Evolutionary conservation across 2,329 filamentous ascomycete genomes (phyloP).

Genomic region (Claviceps sp.): DNA sequence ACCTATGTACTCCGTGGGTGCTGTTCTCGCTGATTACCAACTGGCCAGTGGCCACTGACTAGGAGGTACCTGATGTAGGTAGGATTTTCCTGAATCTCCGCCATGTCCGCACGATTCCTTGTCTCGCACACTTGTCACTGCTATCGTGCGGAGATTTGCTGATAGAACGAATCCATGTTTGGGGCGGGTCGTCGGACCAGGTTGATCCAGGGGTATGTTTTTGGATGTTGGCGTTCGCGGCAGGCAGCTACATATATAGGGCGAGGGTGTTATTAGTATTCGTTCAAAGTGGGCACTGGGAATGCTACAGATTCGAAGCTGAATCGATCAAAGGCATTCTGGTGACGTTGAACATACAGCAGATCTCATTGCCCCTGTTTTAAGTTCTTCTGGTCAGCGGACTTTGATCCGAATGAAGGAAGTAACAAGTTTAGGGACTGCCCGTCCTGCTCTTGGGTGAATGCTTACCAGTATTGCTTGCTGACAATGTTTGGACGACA

Average conservation of each 20-base stretch:
- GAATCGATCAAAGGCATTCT: no score
- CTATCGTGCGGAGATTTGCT: conserved; percentile 17
- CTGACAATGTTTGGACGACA: conserved; percentile 30
- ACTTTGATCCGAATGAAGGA: no score
- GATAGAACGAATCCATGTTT: conserved; percentile 14
- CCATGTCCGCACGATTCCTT: no score
- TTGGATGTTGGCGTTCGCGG: conserved; percentile 25
- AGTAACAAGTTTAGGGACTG: no score
- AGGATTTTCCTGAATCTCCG: no score
- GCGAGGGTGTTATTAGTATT: conserved; percentile 6
- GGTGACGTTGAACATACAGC: conserved; percentile 21
- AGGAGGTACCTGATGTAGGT: no score
- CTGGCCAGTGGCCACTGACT: no score
- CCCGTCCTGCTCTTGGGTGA: background rate
- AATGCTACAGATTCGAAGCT: background rate
- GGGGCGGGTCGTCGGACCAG: conserved; percentile 22
- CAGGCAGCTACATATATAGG: conserved; percentile 19
- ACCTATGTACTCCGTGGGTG: no score
- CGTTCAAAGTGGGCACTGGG: background rate
- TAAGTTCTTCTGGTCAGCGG: background rate
- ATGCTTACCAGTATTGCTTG: conserved; percentile 30
- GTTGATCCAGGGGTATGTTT: conserved; percentile 24
- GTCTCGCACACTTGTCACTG: background rate
- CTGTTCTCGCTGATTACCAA: no score
- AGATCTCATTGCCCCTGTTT: conserved; percentile 29